Percentiles rank a stretch among this genome's conserved stretches.
phyloP scores from a whole-genome alignment of 306 rosid genomes.

The Ochetophila trinervis region DNA sequence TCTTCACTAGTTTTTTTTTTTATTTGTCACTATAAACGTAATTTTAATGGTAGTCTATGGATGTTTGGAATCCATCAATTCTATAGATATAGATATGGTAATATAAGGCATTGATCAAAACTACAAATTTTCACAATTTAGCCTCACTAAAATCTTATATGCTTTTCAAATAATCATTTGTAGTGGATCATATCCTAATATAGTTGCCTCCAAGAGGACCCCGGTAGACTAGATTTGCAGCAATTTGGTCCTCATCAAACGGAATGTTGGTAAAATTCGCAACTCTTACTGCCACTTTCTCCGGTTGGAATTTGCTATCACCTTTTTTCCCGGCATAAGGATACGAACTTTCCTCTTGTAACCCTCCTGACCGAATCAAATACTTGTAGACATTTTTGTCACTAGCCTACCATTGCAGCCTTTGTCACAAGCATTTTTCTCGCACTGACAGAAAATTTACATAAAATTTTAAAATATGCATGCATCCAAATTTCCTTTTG shows the following conservation, averaged over 20 bases:
- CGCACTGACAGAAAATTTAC: too few relatives aligned
- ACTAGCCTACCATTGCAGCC: conserved; percentile 83
- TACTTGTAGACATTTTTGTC: conserved; percentile 88
- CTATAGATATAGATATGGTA: too few relatives aligned
- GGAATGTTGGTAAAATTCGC: conserved; percentile 69
- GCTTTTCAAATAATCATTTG: too few relatives aligned
- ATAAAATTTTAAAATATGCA: too few relatives aligned
- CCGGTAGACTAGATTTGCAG: conserved; percentile 58
- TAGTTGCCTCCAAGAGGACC: conserved; percentile 81
- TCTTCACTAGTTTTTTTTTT: too few relatives aligned
- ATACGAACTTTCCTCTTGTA: conserved; percentile 66
- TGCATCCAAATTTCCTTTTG: too few relatives aligned
- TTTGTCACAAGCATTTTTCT: conserved; percentile 47
- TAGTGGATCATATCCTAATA: neutral
- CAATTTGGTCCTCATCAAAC: conserved; percentile 67
- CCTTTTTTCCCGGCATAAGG: conserved; percentile 57
- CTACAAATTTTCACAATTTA: too few relatives aligned
- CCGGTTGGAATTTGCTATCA: conserved; percentile 51
- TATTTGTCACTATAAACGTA: too few relatives aligned
- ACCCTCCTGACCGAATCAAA: conserved; percentile 71
- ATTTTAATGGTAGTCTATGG: too few relatives aligned
- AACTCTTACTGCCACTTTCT: conserved; percentile 49
- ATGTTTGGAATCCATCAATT: too few relatives aligned
- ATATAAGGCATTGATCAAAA: too few relatives aligned
- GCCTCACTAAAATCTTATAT: too few relatives aligned